A percentile compares a stretch with the other conserved stretches of the same genome.
phyloP scores from a whole-genome alignment of 148 eudicot species.

The Heliamphora exappendiculata region DNA sequence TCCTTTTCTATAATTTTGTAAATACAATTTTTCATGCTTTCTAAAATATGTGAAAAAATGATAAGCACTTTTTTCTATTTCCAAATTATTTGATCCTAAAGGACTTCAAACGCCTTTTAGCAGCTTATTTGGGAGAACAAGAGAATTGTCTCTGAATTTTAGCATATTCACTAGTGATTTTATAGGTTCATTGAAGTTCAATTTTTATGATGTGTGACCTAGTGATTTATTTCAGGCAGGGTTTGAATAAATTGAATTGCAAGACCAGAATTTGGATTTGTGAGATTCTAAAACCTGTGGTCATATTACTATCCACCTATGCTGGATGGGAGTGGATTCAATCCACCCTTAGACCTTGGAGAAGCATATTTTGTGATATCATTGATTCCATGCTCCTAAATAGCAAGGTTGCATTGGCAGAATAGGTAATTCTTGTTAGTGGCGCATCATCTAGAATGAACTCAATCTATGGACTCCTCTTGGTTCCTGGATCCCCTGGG shows the following conservation, averaged over 20 bases:
- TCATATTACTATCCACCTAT: background rate
- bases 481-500: background rate
- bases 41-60: too few species aligned
- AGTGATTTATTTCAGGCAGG: background rate
- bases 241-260: background rate
- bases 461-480: background rate
- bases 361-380: background rate
- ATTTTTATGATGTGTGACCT: background rate
- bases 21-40: too few species aligned
- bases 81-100: too few species aligned
- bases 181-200: background rate
- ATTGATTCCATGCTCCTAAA: background rate
- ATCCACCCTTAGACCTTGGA: constrained; percentile 1
- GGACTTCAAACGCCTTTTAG: too few species aligned
- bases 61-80: too few species aligned
- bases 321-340: background rate
- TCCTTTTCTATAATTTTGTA: too few species aligned
- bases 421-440: background rate
- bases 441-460: too few species aligned
- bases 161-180: background rate
- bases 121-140: background rate
- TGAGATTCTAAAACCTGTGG: background rate
- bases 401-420: background rate
- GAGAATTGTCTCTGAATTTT: background rate
- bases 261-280: background rate